Base-by-base conservation (phyloP, 139 green algal genomes). In the Asterochloris erici region DNA sequence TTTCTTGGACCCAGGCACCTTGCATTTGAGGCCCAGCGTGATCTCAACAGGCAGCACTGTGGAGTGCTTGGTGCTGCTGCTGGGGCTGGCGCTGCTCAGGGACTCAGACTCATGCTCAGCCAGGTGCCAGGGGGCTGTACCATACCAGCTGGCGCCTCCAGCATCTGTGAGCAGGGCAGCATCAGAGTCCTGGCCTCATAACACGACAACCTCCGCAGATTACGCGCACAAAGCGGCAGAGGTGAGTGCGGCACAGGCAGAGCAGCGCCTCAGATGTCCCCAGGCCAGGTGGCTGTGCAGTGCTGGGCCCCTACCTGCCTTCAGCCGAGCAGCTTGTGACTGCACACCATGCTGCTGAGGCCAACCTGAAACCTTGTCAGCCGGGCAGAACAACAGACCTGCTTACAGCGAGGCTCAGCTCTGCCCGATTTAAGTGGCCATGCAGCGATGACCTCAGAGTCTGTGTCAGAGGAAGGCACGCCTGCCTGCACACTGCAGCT, bases 1-100 rank as follows among this genome's bases (percentile, higher is more conserved):
- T 17, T 14, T 11, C 47, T 69, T 68, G 21, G 24, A 61, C 19
- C 29, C 74, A 47, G 74, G 28, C 0, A 27, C 62, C 21, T 63
- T 74, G 64, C 26, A 28, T 26, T 82, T 82, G n/a, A 82, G 73
- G 78, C 78, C 78, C 61, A 82, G 73, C n/a, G 63, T 75, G 15
- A 82, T 19, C 12, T 82, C 27, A 21, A 82, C 14, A 27, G 63
- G 26, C 63, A 74, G 63, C 23, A 81, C 61, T 12, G n/a, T n/a
- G 11, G 77, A 23, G 21, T 82, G 24, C 28, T 82, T 66, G 14
- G 27, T 29, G 28, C 12, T 26, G 27, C 63, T 63, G n/a, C 62
- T 27, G 19, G 78, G 10, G 21, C 61, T 12, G 10, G 28, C 78
- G 19, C 14, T 64, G 61, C 61, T 27, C 78, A 82, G 47, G 9